phyloP scores from a whole-genome alignment of 73 alveolate species.

The Loxodes magnus region DNA sequence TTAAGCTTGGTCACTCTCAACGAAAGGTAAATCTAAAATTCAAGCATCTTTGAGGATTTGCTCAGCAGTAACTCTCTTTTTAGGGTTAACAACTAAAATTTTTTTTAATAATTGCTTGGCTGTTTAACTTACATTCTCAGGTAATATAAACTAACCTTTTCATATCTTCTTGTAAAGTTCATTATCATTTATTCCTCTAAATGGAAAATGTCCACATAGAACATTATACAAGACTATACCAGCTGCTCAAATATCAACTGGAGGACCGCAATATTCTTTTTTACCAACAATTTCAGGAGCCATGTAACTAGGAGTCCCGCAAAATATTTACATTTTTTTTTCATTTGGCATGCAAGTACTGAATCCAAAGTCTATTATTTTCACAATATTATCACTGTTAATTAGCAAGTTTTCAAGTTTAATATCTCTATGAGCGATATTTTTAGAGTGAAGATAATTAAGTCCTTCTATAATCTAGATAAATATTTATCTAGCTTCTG shows the following conservation, averaged over 20 bases:
- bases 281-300: conserved; percentile 76
- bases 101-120: conserved; percentile 23
- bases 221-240: conserved; percentile 27
- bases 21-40: too few species aligned
- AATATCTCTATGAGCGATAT: conserved; percentile 38
- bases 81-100: conserved; percentile 32
- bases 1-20: too few species aligned
- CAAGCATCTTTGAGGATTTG: too few species aligned
- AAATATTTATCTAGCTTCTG: conserved; percentile 21
- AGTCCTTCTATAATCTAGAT: conserved; percentile 43
- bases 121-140: conserved; percentile 17
- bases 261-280: conserved; percentile 33
- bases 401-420: conserved; percentile 29
- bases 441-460: conserved; percentile 29
- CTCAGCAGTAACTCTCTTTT: conserved; percentile 29
- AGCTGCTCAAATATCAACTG: conserved; percentile 41
- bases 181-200: conserved; percentile 46
- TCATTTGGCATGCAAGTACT: conserved; percentile 27
- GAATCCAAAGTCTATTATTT: conserved; percentile 36
- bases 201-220: conserved; percentile 37
- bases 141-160: conserved; percentile 31
- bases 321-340: conserved; percentile 25
- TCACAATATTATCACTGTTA: conserved; percentile 25
- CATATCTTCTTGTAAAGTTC: conserved; percentile 52
- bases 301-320: conserved; percentile 91